phyloP scores from a whole-genome alignment of 106 monocot species.

The Xerophyta viscosa region DNA sequence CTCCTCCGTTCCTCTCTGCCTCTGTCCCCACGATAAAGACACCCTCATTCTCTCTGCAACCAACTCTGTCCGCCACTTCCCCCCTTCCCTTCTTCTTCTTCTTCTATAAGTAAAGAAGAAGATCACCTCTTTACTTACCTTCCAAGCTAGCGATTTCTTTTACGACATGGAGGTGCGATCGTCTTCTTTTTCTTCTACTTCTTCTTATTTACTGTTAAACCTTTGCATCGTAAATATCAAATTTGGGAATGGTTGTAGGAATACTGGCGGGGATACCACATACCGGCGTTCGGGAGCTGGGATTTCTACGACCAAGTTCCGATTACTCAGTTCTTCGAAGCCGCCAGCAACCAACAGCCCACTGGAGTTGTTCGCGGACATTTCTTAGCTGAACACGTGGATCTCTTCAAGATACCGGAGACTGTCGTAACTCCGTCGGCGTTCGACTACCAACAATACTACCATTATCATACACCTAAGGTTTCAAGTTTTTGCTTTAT shows the following conservation, averaged over 20 bases:
- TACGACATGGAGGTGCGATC: neutral
- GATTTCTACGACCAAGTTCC: constrained; percentile 2
- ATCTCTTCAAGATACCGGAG: neutral
- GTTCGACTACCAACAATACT: neutral
- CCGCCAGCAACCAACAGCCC: neutral
- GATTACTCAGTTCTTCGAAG: neutral
- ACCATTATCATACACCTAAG: neutral
- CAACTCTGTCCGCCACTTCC: neutral
- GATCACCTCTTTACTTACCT: neutral
- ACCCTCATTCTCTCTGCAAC: neutral
- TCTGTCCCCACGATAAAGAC: neutral
- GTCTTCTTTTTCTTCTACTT: neutral
- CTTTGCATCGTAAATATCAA: too few relatives aligned
- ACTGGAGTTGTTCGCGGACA: neutral
- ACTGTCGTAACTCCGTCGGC: neutral
- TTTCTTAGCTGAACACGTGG: constrained; percentile 1
- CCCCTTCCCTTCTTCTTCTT: neutral
- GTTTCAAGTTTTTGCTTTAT: too few relatives aligned
- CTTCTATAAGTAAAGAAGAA: neutral
- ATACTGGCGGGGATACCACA: neutral
- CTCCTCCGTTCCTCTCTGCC: too few relatives aligned
- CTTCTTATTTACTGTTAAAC: too few relatives aligned
- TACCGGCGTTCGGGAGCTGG: constrained; percentile 2
- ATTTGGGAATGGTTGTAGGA: neutral
- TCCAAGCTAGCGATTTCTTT: too few relatives aligned